phyloP scores from a whole-genome alignment of 768 basidiomycete species.

The Dictyophora rubrovolvata region DNA sequence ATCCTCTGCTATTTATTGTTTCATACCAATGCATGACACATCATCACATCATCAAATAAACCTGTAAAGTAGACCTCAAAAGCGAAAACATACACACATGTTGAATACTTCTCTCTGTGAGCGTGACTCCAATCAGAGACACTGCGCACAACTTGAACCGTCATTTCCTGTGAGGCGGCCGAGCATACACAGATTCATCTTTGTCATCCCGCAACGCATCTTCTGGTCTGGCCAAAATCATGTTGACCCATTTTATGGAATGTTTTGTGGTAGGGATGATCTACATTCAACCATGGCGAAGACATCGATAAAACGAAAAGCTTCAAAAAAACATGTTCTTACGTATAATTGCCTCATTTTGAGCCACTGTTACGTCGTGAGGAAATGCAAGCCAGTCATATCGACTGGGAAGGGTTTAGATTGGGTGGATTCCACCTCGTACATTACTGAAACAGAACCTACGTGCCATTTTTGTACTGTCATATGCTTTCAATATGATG shows the following conservation, averaged over 20 bases:
- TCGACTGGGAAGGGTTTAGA: slow-evolving; percentile 11
- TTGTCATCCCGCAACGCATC: slow-evolving; percentile 22
- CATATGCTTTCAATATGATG: background rate
- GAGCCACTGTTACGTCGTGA: slow-evolving; percentile 50
- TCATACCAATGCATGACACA: slow-evolving; percentile 65
- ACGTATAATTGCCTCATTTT: slow-evolving; percentile 60
- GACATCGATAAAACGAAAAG: background rate
- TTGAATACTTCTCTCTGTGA: slow-evolving; percentile 86
- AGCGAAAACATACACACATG: slow-evolving; percentile 82
- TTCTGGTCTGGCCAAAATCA: slow-evolving; percentile 33
- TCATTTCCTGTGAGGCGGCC: slow-evolving; percentile 41
- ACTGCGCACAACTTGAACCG: slow-evolving; percentile 75
- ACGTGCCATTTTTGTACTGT: slow-evolving; percentile 23
- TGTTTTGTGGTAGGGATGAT: slow-evolving; percentile 57
- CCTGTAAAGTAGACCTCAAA: too few species aligned
- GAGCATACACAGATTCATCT: slow-evolving; percentile 32
- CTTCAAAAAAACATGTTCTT: slow-evolving; percentile 14
- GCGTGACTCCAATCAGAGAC: slow-evolving; percentile 91
- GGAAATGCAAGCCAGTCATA: slow-evolving; percentile 72
- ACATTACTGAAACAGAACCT: slow-evolving; percentile 13
- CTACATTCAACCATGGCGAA: slow-evolving; percentile 16
- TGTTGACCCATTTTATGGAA: slow-evolving; percentile 48
- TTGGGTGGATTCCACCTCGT: background rate
- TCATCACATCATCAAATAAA: too few species aligned
- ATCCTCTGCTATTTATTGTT: slow-evolving; percentile 73